Percentiles rank a stretch among this genome's conserved stretches.
These are phyloP conservation scores for Boletus sp. DNA, from an alignment of 768 basidiomycete species.

Conservation along the genomic window DNA sequence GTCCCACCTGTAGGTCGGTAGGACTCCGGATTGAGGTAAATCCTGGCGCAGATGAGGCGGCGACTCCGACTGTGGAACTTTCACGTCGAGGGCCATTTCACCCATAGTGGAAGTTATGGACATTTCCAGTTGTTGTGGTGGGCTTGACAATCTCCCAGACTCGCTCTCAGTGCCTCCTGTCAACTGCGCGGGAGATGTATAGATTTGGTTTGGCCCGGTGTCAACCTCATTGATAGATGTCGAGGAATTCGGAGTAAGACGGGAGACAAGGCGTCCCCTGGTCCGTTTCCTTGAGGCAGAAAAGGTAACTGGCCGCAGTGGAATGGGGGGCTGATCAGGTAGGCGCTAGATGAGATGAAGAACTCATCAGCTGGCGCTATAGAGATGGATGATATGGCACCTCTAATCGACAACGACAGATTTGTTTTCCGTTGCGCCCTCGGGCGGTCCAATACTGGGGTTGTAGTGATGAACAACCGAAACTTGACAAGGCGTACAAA, in stretches of 20 bases:
- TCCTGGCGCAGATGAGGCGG: neutral
- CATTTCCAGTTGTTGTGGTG: neutral
- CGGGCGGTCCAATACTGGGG: constrained; percentile 21
- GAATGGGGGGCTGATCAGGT: constrained; percentile 25
- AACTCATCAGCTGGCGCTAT: neutral
- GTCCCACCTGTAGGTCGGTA: constrained; percentile 14
- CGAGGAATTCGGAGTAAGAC: neutral
- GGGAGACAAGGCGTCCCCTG: neutral
- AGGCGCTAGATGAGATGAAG: constrained; percentile 18
- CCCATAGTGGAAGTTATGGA: neutral
- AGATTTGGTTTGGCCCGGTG: neutral
- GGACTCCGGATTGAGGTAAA: neutral
- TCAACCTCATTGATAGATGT: neutral
- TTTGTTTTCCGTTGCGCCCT: constrained; percentile 9
- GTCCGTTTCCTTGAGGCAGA: neutral
- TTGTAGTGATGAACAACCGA: neutral
- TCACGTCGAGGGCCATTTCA: neutral
- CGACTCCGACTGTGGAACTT: neutral
- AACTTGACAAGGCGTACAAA: neutral
- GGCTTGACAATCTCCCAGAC: too few relatives aligned
- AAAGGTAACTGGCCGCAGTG: neutral
- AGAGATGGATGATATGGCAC: neutral
- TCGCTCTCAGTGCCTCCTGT: neutral
- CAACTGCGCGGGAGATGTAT: neutral
- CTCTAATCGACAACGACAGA: constrained; percentile 30